phyloP scores from a whole-genome alignment of 225 moss, liverwort and hornwort species.

The Ulota crispa region DNA sequence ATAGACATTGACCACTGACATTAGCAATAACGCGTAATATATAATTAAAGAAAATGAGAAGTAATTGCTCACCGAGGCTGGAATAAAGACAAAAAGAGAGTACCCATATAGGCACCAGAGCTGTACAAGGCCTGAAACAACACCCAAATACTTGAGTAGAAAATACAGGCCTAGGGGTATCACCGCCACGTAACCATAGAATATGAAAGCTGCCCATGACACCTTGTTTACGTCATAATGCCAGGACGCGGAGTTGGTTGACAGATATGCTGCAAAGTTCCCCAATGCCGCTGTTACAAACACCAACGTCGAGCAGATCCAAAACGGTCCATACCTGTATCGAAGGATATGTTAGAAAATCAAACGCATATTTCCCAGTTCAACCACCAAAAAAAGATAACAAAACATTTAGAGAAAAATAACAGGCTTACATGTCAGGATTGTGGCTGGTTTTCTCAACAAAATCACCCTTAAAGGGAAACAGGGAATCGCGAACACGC shows the following conservation, averaged over 20 bases:
- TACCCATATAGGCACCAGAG: constrained; percentile 99
- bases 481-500: constrained; percentile 84
- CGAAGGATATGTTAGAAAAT: constrained; percentile 1
- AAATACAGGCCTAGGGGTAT: constrained; percentile 95
- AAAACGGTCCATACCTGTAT: constrained; percentile 96
- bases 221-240: constrained; percentile 96
- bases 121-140: constrained; percentile 91
- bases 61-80: constrained; percentile 72
- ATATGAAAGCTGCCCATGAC: constrained; percentile 91
- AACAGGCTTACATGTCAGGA: constrained; percentile 82
- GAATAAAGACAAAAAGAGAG: constrained; percentile 96
- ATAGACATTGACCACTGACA: neutral
- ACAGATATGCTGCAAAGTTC: constrained; percentile 94
- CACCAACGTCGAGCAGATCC: constrained; percentile 98
- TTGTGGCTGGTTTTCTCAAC: constrained; percentile 99
- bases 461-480: constrained; percentile 95
- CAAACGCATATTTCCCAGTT: constrained; percentile 2
- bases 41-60: neutral
- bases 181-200: constrained; percentile 95
- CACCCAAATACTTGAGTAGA: constrained; percentile 91
- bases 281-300: constrained; percentile 98
- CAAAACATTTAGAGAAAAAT: neutral
- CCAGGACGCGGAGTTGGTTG: constrained; percentile 74
- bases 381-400: neutral
- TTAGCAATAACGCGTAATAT: neutral